Evolutionary conservation across 176 grass and related monocot genomes (phyloP), one percentile per base, ranked within the genome.

Genomic region (Dendrocalamus sinicus): DNA sequence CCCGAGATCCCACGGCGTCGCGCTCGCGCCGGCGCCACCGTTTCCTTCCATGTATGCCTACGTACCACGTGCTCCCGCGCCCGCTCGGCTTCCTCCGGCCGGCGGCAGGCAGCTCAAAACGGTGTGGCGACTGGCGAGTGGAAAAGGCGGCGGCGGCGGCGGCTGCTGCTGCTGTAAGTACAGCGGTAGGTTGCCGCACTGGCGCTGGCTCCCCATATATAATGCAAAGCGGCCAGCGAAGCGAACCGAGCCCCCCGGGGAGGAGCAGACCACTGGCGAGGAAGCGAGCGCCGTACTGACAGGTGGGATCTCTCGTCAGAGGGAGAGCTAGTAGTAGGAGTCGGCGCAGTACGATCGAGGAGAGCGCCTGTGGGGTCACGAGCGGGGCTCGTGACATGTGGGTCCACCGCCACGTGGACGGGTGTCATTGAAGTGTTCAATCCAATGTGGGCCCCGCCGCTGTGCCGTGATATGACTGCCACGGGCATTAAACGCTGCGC

Each of bases 371-470:
- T 70, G 77, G 30, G 53, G 61, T 80, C 76, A 85, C 47, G 65
- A 8, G 40, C 23, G n/a, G 6, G 32, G 68, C 89, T 84, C 89
- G 89, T 84, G 86, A 88, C 22, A 46, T 1, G 79, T 69, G 70
- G 81, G 89, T 19, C 89, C 72, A 23, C 54, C 70, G 80, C 78
- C 84, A 86, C 86, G 81, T 87, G 89, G 87, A 84, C 13, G 5
- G 23, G 77, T 81, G 87, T 61, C 92, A 94, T 92, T 88, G 92
- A 92, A 7, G 69, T 61, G 92, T 94, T 92, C 84, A 89, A 92
- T 94, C 89, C 4, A 39, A 57, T 65, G 77, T 23, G 72, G 76
- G 85, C 12, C 85, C 85, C 82, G 58, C 41, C 16, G 3, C 40
- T 55, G 73, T 24, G 40, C 57, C 62, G 19, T 57, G 82, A 84